These are phyloP conservation scores for Arabidopsis hybrid DNA, from an alignment of 441 rosid species.

Conservation along the genomic window DNA sequence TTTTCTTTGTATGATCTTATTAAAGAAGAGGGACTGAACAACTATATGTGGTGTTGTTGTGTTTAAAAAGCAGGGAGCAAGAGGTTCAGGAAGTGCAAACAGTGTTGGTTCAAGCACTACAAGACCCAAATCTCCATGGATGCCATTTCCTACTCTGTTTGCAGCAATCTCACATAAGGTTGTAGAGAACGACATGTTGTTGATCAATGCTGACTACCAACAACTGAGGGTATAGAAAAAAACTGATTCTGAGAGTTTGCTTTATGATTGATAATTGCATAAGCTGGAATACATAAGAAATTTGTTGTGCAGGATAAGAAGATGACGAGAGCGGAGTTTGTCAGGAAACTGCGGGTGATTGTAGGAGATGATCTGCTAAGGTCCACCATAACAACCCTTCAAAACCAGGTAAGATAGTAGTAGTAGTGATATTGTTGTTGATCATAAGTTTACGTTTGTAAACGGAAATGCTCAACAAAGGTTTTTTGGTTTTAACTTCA, in stretches of 20 bases:
- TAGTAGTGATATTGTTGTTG: not conserved
- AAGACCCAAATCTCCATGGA: slow-evolving; percentile 90
- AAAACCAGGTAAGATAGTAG: slow-evolving; percentile 64
- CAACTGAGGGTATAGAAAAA: slow-evolving; percentile 63
- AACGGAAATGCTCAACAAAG: not conserved
- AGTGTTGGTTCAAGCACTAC: slow-evolving; percentile 66
- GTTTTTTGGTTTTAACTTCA: slow-evolving; percentile 1
- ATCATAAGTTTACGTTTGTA: not conserved
- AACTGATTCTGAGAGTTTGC: slow-evolving; percentile 1
- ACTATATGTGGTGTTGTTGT: not conserved
- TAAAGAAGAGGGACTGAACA: not conserved
- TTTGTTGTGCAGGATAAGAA: slow-evolving; percentile 59
- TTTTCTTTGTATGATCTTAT: not conserved
- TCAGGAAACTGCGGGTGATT: slow-evolving; percentile 65
- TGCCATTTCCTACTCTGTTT: slow-evolving; percentile 90
- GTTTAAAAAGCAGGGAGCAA: slow-evolving; percentile 28
- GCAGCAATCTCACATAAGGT: slow-evolving; percentile 79
- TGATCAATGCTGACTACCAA: slow-evolving; percentile 58
- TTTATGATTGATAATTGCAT: not conserved
- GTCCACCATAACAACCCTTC: slow-evolving; percentile 80
- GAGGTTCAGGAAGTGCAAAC: slow-evolving; percentile 44
- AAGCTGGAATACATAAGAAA: not conserved
- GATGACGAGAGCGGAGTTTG: slow-evolving; percentile 73
- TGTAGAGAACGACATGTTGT: slow-evolving; percentile 64
- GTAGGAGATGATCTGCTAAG: slow-evolving; percentile 85